These are phyloP conservation scores for Calonectria hongkongensis DNA, from an alignment of 2,329 filamentous ascomycete species.

Conservation along the genomic window DNA sequence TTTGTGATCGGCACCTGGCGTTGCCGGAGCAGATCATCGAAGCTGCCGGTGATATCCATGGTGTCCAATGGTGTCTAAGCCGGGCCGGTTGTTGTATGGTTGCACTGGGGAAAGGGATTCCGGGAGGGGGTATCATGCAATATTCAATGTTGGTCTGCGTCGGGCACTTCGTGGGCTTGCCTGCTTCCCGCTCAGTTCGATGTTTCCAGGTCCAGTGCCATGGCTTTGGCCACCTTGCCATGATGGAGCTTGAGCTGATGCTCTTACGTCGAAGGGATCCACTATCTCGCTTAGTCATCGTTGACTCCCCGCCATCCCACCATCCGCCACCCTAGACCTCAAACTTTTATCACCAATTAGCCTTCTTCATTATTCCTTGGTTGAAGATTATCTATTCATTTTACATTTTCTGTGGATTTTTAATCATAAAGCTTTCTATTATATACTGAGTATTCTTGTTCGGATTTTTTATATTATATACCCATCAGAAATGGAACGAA, in stretches of 20 bases:
- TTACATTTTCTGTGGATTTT: neutral
- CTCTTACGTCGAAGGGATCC: slow-evolving; percentile 44
- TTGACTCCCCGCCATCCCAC: slow-evolving; percentile 39
- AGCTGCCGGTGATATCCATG: slow-evolving; percentile 80
- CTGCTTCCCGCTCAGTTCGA: slow-evolving; percentile 42
- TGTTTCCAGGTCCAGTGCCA: slow-evolving; percentile 37
- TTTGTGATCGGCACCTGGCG: slow-evolving; percentile 71
- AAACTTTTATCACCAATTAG: neutral
- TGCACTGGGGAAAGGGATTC: slow-evolving; percentile 23
- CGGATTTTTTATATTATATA: too few relatives aligned
- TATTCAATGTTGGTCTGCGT: neutral
- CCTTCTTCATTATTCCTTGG: neutral
- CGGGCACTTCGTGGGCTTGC: slow-evolving; percentile 33
- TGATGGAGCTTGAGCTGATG: slow-evolving; percentile 49
- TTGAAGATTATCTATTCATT: neutral
- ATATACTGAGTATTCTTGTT: neutral
- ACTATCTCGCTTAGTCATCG: slow-evolving; percentile 50
- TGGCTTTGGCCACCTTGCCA: slow-evolving; percentile 53
- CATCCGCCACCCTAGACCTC: slow-evolving; percentile 25
- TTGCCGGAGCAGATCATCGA: slow-evolving; percentile 80
- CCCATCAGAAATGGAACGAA: too few relatives aligned
- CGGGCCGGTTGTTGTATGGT: slow-evolving; percentile 37
- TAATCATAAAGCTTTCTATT: neutral
- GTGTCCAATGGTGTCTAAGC: slow-evolving; percentile 43
- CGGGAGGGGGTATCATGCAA: slow-evolving; percentile 2